Base-by-base conservation (phyloP, 371 early-diverging fungal genomes). In the Mortierella sp. region DNA sequence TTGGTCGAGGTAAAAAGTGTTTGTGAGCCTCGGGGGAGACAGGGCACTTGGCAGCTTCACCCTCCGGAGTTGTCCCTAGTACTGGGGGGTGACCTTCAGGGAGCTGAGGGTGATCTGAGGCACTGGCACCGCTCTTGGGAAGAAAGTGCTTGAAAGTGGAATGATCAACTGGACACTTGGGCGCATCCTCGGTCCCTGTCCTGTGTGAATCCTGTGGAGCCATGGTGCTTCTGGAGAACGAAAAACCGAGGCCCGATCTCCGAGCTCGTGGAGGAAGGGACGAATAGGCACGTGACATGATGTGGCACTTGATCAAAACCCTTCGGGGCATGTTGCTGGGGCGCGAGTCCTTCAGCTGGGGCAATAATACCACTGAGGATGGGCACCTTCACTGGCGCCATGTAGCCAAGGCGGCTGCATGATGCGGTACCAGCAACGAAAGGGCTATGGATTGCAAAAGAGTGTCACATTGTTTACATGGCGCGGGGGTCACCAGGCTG, bases 131-230 rank as follows among this genome's bases (percentile, higher is more conserved):
- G 41, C 64, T 61, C 54, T 66, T 69, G 24, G 76, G 76, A 5
- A 86, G 65, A 54, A 84, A 84, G 62, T 86, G 82, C 54, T 84
- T 83, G 64, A 84, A 84, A 28, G 82, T 59, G n/a, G 85, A 67
- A 58, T 84, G 87, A 58, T 87, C 86, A 3, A 86, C 85, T 6
- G 86, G 86, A 50, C 86, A 86, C 26, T 80, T 80, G 18, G 71
- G 39, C 21, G 64, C 56, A 2, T 60, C 72, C 50, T 55, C 48
- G n/a, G 42, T 41, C 39, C 47, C 46, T 23, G 46, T 16, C 1
- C 16, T 52, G 30, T 53, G 56, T 55, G 68, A 42, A 46, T 61
- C 76, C 50, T 63, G 65, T 26, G 58, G 23, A 10, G 56, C 30
- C 68, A 63, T 67, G 38, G 48, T 34, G 13, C 27, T 43, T 10